Percentiles rank a stretch among this genome's conserved stretches.
These are phyloP conservation scores for Globisporangium emineosum DNA, from an alignment of 352 stramenopile species.

Conservation along the genomic window DNA sequence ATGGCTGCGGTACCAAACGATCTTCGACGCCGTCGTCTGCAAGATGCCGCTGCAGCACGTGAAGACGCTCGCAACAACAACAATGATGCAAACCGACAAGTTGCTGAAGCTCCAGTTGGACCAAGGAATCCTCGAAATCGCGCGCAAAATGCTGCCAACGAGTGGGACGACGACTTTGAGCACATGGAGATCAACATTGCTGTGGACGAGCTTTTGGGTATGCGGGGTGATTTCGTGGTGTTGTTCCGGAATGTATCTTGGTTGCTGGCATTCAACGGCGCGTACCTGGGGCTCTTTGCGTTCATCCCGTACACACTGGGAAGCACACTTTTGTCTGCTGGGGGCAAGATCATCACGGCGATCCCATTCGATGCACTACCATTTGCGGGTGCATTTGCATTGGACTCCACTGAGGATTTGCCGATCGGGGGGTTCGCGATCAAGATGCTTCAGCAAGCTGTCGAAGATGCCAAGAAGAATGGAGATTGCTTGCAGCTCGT, in stretches of 20 bases:
- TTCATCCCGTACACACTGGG: conserved; percentile 96
- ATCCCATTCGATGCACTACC: conserved; percentile 36
- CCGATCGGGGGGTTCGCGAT: conserved; percentile 40
- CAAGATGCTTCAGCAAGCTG: conserved; percentile 48
- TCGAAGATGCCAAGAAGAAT: conserved; percentile 53
- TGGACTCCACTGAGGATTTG: conserved; percentile 21
- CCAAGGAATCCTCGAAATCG: conserved; percentile 32
- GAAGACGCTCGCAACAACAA: conserved; percentile 8
- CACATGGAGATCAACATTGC: conserved; percentile 95
- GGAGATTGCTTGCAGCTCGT: conserved; percentile 85
- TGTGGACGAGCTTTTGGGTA: conserved; percentile 96
- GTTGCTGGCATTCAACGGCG: conserved; percentile 96
- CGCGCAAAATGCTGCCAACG: conserved; percentile 30
- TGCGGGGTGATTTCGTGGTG: conserved; percentile 92
- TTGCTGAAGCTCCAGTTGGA: conserved; percentile 17
- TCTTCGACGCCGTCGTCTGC: conserved; percentile 35
- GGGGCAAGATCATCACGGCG: conserved; percentile 53
- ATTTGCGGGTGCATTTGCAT: conserved; percentile 20
- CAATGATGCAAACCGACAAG: conserved; percentile 12
- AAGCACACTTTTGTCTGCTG: conserved; percentile 81
- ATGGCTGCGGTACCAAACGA: conserved; percentile 24
- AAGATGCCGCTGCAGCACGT: conserved; percentile 1
- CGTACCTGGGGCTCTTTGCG: conserved; percentile 95
- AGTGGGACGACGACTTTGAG: conserved; percentile 88
- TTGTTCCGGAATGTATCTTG: conserved; percentile 96